phyloP scores from a whole-genome alignment of 208 protist genomes.

The Novymonas esmeraldas region DNA sequence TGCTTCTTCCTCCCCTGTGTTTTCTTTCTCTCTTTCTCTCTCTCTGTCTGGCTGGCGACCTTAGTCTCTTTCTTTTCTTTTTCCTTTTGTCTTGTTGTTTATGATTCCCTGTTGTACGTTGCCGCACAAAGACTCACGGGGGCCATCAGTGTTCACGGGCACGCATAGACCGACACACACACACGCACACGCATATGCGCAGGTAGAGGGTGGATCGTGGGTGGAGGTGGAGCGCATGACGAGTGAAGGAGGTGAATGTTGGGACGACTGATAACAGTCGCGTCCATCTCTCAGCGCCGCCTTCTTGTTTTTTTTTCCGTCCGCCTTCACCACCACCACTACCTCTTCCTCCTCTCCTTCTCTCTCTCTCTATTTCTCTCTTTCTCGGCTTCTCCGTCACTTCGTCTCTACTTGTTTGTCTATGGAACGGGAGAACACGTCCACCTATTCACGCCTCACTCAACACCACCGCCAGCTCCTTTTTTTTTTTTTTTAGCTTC shows the following conservation, averaged over 20 bases:
- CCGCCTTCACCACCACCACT: no score
- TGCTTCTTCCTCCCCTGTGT: neutral
- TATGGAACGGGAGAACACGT: neutral
- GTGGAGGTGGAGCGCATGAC: no score
- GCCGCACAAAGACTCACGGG: neutral
- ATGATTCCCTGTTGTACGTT: no score
- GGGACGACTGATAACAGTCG: no score
- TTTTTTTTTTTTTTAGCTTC: conserved; percentile 2
- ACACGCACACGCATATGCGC: no score
- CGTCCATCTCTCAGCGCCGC: no score
- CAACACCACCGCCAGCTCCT: neutral
- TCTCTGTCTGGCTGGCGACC: neutral
- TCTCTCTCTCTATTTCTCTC: conserved; percentile 6
- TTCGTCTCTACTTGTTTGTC: neutral
- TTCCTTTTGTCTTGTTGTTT: neutral
- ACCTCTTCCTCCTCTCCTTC: neutral
- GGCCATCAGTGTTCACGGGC: no score
- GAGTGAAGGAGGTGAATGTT: no score
- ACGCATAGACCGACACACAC: no score
- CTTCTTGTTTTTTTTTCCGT: no score
- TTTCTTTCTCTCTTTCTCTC: neutral
- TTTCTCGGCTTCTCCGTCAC: neutral
- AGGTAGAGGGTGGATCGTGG: no score
- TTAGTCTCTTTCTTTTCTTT: no score
- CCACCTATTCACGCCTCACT: neutral